These are phyloP conservation scores for Leptomonas seymouri DNA, from an alignment of 208 protist genomes.

Conservation along the genomic window DNA sequence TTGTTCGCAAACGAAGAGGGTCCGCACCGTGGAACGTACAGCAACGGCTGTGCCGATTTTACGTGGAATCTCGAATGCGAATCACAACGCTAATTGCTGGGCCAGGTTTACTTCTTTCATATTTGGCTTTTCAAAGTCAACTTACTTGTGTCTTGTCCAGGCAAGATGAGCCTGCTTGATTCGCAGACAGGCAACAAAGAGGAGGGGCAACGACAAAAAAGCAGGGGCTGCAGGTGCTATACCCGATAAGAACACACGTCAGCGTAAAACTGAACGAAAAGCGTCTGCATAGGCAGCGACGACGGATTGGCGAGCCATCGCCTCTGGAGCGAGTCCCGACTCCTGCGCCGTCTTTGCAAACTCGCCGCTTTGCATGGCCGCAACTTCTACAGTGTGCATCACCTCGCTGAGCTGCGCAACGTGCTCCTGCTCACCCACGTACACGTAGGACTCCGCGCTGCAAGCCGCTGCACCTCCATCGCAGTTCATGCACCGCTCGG, in stretches of 20 bases:
- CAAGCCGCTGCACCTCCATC: neutral
- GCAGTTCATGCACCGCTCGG: neutral
- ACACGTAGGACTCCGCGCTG: neutral
- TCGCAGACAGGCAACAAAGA: no score
- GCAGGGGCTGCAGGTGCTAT: no score
- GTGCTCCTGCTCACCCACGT: conserved; percentile 19
- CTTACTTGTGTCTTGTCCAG: no score
- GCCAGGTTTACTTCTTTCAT: no score
- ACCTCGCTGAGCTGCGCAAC: conserved; percentile 4
- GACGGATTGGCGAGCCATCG: neutral
- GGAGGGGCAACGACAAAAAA: neutral
- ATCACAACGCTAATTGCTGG: no score
- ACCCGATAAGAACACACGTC: neutral
- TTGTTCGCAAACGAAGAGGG: no score
- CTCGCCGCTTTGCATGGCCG: conserved; percentile 11
- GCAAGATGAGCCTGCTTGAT: no score
- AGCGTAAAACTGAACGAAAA: conserved; percentile 12
- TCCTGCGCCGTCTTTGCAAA: conserved; percentile 6
- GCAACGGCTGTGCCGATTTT: no score
- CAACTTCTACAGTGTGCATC: conserved; percentile 7
- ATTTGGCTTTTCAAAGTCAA: no score
- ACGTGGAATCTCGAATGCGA: no score
- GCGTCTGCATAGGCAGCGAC: conserved; percentile 12
- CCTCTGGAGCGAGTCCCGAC: conserved; percentile 2
- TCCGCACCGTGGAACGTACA: no score